Evolutionary conservation across 2,329 filamentous ascomycete genomes (phyloP), one percentile per base, ranked within the genome.

Genomic region (Malbranchea zuffiana): DNA sequence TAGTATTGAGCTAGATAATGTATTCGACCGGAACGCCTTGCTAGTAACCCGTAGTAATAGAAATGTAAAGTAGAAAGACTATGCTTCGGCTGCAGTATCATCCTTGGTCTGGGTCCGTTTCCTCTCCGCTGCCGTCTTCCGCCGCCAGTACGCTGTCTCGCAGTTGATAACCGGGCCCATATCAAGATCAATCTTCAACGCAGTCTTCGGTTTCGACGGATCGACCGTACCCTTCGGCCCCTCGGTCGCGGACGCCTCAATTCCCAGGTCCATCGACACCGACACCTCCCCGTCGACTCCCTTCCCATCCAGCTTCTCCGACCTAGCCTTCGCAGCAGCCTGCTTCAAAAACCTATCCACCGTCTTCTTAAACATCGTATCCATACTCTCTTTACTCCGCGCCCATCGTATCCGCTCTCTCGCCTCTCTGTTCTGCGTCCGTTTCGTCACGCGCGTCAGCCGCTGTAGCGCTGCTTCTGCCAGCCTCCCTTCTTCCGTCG

Each of bases 391-490:
- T 24, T 44, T 45, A 41, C 60, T 50, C 37, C 56, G 46, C 28
- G 57, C 56, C 58, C 60, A 60, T 10, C 53, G 50, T 43, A 50
- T 55, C 48, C 61, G 62, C 35, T 65, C 58, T 30, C 56, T 53
- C 18, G 60, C 57, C 10, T 58, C 57, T 35, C 61, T 61, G 3
- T 52, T 49, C 23, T 63, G 54, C 15, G 60, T 59, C 33, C 63
- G 52, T 42, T 64, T 57, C 8, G 60, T 61, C 1, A 67, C 67
- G 17, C 71, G 69, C 3, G 68, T 65, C 50, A 81, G 60, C 49
- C 74, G 78, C 32, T 76, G 63, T 44, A 81, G 55, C 13, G 75
- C 75, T 48, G 78, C 72, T 52, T 80, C 77, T 5, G 75, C 77
- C 42, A 76, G 55, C 30, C 78, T 68, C 10, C 75, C 75, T 51